These are phyloP conservation scores for Pilatotrama ljubarskyi DNA, from an alignment of 768 basidiomycete genomes.

Conservation along the genomic window DNA sequence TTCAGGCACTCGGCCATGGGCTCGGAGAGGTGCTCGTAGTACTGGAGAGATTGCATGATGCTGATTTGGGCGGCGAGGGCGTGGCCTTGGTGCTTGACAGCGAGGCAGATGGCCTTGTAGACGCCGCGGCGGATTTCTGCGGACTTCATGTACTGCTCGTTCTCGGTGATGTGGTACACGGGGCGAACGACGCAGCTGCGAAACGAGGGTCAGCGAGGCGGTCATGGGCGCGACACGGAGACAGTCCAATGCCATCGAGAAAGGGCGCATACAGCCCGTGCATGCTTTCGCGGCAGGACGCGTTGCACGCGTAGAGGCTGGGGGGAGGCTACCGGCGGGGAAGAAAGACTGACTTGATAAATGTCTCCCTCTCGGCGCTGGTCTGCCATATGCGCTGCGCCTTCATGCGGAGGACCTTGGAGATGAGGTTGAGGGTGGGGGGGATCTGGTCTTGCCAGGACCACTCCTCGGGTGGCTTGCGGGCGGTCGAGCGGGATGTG, in stretches of 20 bases:
- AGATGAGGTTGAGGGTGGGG: conserved; percentile 63
- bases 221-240: too few species aligned
- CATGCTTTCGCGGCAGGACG: not conserved
- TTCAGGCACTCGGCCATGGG: conserved; percentile 90
- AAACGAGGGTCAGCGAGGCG: not conserved
- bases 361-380: conserved; percentile 80
- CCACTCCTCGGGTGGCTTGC: conserved; percentile 50
- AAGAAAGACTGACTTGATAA: conserved; percentile 65
- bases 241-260: too few species aligned
- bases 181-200: conserved; percentile 85
- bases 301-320: not conserved
- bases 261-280: too few species aligned
- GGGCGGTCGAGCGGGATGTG: conserved; percentile 42
- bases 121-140: conserved; percentile 68
- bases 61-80: conserved; percentile 80
- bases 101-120: conserved; percentile 86
- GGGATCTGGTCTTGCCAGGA: conserved; percentile 81
- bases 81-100: conserved; percentile 91
- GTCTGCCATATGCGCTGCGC: conserved; percentile 89
- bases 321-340: not conserved
- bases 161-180: conserved; percentile 84
- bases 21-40: conserved; percentile 92
- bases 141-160: conserved; percentile 85
- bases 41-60: conserved; percentile 90
- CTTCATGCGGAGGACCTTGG: conserved; percentile 65